phyloP scores from a whole-genome alignment of 495 filamentous ascomycete species.

The Talaromyces liani region DNA sequence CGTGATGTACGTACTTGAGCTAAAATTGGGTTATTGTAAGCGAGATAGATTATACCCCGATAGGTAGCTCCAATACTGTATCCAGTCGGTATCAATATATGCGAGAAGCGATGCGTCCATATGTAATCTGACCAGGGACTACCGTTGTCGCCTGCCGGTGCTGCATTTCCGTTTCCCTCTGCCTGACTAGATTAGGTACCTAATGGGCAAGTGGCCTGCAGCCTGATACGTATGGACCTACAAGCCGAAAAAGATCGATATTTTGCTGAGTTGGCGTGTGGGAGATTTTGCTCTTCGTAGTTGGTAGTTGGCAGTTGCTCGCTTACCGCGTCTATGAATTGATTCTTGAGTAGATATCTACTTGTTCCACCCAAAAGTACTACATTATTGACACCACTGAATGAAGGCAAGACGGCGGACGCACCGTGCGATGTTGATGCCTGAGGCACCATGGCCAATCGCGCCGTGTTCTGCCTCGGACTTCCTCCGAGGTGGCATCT shows the following conservation, averaged over 20 bases:
- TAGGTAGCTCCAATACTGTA: too few relatives aligned
- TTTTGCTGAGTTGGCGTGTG: not conserved
- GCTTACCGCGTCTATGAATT: not conserved
- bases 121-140: too few relatives aligned
- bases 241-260: not conserved
- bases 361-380: not conserved
- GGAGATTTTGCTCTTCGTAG: not conserved
- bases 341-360: not conserved
- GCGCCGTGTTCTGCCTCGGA: not conserved
- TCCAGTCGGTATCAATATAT: not conserved
- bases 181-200: not conserved
- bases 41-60: not conserved
- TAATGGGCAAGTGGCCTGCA: not conserved
- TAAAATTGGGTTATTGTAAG: not conserved
- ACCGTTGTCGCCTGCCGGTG: too few relatives aligned
- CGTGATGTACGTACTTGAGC: not conserved
- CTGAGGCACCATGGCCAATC: not conserved
- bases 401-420: not conserved
- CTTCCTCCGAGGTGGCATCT: not conserved
- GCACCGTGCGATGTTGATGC: not conserved
- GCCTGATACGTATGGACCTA: not conserved
- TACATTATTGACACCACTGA: not conserved
- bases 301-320: too few relatives aligned
- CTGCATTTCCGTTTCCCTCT: not conserved
- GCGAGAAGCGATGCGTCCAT: not conserved